A percentile compares a stretch with the other conserved stretches of the same genome.
Conservation (phyloP, 805 yeast genomes). For the Zygoascus biomembranicola region DNA sequence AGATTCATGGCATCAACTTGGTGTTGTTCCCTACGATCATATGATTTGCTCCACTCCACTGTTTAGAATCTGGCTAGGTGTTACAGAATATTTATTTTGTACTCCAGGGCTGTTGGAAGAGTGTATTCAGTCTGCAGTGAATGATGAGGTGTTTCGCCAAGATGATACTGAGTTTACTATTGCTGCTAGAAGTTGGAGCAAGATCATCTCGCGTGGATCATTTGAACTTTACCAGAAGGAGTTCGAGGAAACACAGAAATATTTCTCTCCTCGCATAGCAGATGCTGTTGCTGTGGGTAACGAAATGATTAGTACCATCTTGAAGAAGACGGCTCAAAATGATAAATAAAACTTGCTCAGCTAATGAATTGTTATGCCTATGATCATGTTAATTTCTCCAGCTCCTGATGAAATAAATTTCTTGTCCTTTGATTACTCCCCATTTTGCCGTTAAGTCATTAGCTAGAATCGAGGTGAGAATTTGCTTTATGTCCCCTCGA, state of each 20-base stretch:
- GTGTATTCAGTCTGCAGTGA: slow-evolving; percentile 63
- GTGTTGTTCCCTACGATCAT: slow-evolving; percentile 91
- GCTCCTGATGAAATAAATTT: neutral
- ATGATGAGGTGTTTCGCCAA: slow-evolving; percentile 60
- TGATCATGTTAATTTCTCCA: neutral
- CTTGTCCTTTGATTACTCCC: neutral
- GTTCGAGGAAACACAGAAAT: slow-evolving; percentile 75
- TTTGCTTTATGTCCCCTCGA: neutral
- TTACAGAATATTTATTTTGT: slow-evolving; percentile 83
- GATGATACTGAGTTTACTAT: slow-evolving; percentile 91
- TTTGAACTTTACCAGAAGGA: slow-evolving; percentile 60
- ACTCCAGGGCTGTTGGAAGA: slow-evolving; percentile 76
- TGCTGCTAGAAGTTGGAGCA: slow-evolving; percentile 86
- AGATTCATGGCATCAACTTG: slow-evolving; percentile 82
- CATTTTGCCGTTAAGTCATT: neutral
- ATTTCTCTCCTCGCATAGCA: slow-evolving; percentile 76
- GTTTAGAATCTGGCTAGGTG: slow-evolving; percentile 88
- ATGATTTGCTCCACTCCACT: slow-evolving; percentile 93
- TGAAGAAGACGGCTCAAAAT: slow-evolving; percentile 28
- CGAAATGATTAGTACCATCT: slow-evolving; percentile 82
- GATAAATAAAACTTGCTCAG: neutral
- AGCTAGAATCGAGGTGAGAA: neutral
- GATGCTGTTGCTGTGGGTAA: slow-evolving; percentile 87
- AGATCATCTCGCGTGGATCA: slow-evolving; percentile 65
- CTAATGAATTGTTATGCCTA: neutral